Conservation (phyloP, 371 early-diverging fungal species). For the Mucor saturninus region DNA sequence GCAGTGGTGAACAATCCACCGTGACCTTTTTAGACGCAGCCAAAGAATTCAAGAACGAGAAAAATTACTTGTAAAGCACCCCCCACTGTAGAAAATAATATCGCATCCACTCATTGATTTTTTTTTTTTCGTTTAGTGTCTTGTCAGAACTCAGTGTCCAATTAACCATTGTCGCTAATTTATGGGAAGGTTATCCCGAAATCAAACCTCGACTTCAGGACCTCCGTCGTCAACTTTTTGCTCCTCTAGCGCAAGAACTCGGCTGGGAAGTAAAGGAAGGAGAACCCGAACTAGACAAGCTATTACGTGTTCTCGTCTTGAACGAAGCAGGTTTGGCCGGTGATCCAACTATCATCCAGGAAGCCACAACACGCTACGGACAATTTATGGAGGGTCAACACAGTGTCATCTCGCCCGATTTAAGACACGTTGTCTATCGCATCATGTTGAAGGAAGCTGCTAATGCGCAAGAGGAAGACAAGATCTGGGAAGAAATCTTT, state of each 20-base stretch:
- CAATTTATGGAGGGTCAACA: conserved; percentile 9
- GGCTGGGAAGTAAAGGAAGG: conserved; percentile 60
- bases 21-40: conserved; percentile 66
- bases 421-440: conserved; percentile 71
- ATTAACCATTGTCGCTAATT: conserved; percentile 41
- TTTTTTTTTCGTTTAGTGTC: conserved; percentile 29
- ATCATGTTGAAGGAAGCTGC: conserved; percentile 65
- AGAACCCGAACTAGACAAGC: conserved; percentile 50
- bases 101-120: neutral
- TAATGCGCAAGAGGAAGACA: conserved; percentile 53
- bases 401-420: conserved; percentile 69
- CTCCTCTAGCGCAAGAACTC: conserved; percentile 48
- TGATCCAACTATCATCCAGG: conserved; percentile 9
- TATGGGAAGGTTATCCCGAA: conserved; percentile 57
- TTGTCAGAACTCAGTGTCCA: conserved; percentile 58
- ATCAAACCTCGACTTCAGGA: conserved; percentile 42
- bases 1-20: conserved; percentile 66
- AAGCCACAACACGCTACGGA: conserved; percentile 16
- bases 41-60: conserved; percentile 62
- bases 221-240: conserved; percentile 56
- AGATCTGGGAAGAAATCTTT: conserved; percentile 63
- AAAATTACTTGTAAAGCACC: conserved; percentile 59
- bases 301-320: conserved; percentile 55
- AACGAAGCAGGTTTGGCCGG: conserved; percentile 51
- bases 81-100: neutral